Evolutionary conservation across 2,329 filamentous ascomycete genomes (phyloP), one percentile per base, ranked within the genome.

Genomic region (Fusarium algeriense): DNA sequence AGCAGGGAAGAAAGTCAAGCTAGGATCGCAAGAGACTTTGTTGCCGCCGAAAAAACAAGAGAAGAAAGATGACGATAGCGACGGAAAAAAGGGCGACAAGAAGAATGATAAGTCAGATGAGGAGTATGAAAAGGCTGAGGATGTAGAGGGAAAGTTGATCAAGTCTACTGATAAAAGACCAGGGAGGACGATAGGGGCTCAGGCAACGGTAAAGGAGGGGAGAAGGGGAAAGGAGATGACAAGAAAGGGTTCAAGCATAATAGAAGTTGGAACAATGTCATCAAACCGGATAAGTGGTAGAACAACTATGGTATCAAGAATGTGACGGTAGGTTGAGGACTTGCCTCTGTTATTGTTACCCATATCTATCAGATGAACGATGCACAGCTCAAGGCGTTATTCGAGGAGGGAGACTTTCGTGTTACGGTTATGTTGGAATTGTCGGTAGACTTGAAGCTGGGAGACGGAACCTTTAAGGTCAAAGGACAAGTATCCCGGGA

Each of bases 141-240:
- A 6, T 8, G 30, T 6, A 17, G 34, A 34, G 3, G 20, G n/a
- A 5, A 34, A 26, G 2, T 12, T 19, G 0, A 4, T 23, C 4
- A 35, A 5, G 12, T 4, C 13, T 2, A 35, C n/a, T 9, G 14
- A 20, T 20, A 8, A 37, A 35, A 26, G 6, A 2, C 20, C 19
- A 2, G 17, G 3, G 12, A 13, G 1, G n/a, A 17, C 0, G 2
- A 13, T 7, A 45, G 26, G 14, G 20, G 20, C 4, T 23, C 4
- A 23, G 20, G 20, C 20, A 23, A 23, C 20, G 20, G 20, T 23
- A 10, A 20, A 14, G 15, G 9, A 4, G 1, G n/a, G 8, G 30
- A 26, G n/a, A 8, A 35, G 14, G 32, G 3, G 40, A 20, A 43
- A 23, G n/a, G 20, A 43, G 40, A 43, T 4, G 40, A 43, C 40